phyloP scores from a whole-genome alignment of 177 flowering plant species.

The Tripterygium wilfordii region DNA sequence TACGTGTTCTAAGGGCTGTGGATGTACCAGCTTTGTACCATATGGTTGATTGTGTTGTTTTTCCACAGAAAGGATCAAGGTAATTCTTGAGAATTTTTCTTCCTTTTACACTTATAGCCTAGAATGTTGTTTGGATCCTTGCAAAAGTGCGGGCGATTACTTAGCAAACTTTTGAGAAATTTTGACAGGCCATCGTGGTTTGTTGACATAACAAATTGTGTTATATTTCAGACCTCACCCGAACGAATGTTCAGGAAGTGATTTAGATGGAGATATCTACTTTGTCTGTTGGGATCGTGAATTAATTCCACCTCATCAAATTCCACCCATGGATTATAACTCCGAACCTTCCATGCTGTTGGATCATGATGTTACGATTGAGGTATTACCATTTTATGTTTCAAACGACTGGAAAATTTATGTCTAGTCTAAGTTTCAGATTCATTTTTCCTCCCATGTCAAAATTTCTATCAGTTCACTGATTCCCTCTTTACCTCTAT shows the following conservation, averaged over 20 bases:
- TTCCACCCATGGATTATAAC: constrained; percentile 54
- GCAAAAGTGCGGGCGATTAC: no score
- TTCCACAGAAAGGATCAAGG: constrained; percentile 77
- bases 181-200: no score
- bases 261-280: constrained; percentile 78
- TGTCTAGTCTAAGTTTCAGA: no score
- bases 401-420: background rate
- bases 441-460: no score
- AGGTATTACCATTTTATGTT: constrained; percentile 36
- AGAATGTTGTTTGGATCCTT: no score
- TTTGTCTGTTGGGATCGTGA: constrained; percentile 74
- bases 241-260: constrained; percentile 85
- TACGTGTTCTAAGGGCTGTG: constrained; percentile 61
- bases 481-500: background rate
- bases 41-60: constrained; percentile 78
- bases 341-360: constrained; percentile 31
- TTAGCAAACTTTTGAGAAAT: no score
- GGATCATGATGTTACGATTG: constrained; percentile 59
- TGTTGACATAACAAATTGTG: no score
- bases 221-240: constrained; percentile 77
- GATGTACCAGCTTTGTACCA: constrained; percentile 54
- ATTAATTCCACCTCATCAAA: constrained; percentile 42
- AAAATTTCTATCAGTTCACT: background rate
- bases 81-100: constrained; percentile 13
- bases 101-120: no score